Base-by-base conservation (phyloP, 2,329 filamentous ascomycete species). In the Colletotrichum liriopes region DNA sequence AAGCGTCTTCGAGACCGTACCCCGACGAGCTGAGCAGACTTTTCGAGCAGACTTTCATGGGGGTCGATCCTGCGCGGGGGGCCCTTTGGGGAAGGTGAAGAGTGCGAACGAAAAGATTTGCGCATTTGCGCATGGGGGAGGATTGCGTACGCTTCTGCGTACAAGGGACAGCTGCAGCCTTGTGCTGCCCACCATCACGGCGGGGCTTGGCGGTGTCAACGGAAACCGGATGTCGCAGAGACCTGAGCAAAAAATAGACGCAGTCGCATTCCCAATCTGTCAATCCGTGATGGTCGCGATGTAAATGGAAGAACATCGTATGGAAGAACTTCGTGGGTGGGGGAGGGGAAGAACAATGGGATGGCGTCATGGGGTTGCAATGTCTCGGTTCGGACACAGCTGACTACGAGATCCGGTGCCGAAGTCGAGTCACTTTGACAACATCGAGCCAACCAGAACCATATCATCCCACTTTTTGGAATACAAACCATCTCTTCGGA, bases 151-250 rank as follows among this genome's bases (percentile, higher is more conserved):
- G 23, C 23, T 26, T 26, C 23, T 26, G 23, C 23, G 23, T 26
- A 26, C 49, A 26, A 39, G 55, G 32, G 16, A 37, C 43, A 3
- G 69, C 63, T 58, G 65, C 58, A 58, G 69, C 69, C 65, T 68
- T 64, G 29, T n/a, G 56, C 65, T 71, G 65, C 65, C 63, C 69
- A 68, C 69, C 65, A 71, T 65, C 26, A 23, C 23, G 26, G 18
- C 35, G 18, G 41, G 23, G 37, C 7, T 47, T 41, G 43, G 41
- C 12, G 60, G 41, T 45, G 32, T n/a, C 41, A 32, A 12, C 47
- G n/a, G 29, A 29, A 39, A n/a, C n/a, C 39, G n/a, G 54, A 41
- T 16, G 1, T 55, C 23, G 11, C 29, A 23, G 20, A 12, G 18
- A 37, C 32, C 14, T 23, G 35, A 45, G 45, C 29, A 52, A 9